Percentiles rank a stretch among this genome's conserved stretches.
Evolutionary conservation across 2,329 filamentous ascomycete species (phyloP).

Genomic region (Pseudogymnoascus sp.): DNA sequence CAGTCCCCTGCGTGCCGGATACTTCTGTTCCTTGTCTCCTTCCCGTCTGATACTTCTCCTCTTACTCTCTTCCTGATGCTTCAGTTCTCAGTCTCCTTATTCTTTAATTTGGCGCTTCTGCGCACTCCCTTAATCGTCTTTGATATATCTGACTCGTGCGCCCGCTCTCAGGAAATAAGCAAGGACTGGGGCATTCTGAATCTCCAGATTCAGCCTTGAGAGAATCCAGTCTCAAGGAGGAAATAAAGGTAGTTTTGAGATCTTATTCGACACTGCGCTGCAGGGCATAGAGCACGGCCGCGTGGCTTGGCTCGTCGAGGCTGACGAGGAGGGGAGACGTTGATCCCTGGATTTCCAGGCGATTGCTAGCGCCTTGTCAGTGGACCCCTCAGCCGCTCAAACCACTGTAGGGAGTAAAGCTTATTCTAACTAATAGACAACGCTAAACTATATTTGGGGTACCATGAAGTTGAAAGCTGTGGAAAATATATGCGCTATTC

Average conservation of each 20-base stretch:
- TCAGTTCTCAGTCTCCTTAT: neutral
- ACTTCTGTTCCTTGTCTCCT: neutral
- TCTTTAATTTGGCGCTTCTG: neutral
- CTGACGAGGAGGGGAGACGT: neutral
- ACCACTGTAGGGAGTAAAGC: neutral
- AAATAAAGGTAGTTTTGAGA: neutral
- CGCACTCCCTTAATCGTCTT: neutral
- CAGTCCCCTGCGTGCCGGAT: neutral
- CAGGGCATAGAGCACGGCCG: neutral
- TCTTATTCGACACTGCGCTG: neutral
- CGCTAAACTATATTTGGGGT: conserved; percentile 11
- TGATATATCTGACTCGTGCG: neutral
- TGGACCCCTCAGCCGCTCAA: neutral
- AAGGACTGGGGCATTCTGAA: neutral
- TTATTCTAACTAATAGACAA: neutral
- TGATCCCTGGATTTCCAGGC: neutral
- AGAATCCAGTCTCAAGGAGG: neutral
- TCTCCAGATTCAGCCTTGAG: neutral
- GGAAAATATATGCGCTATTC: neutral
- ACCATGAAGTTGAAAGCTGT: conserved; percentile 8
- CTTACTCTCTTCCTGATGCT: neutral
- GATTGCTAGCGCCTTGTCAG: neutral
- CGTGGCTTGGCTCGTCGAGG: neutral
- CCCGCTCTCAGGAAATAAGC: neutral
- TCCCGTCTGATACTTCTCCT: neutral